A percentile compares a stretch with the other conserved stretches of the same genome.
Evolutionary conservation across 768 basidiomycete species (phyloP).

Genomic region (Boletellus emodensis): DNA sequence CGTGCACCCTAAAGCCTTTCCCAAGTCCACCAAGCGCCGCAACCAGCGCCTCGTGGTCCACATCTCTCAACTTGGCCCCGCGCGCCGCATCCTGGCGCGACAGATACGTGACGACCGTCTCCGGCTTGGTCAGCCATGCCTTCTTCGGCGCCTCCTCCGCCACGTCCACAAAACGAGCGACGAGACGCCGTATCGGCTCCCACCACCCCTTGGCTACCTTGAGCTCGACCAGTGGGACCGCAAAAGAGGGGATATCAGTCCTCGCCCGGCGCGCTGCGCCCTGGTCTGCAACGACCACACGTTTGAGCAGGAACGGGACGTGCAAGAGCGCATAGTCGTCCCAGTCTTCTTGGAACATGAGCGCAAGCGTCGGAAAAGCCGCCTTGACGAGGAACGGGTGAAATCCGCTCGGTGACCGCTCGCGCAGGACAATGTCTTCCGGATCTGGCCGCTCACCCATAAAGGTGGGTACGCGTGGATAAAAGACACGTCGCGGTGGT

Average conservation of each 20-base stretch:
- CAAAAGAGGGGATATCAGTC: constrained; percentile 26
- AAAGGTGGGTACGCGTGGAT: constrained; percentile 65
- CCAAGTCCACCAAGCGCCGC: constrained; percentile 51
- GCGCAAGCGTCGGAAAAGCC: constrained; percentile 65
- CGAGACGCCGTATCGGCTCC: constrained; percentile 48
- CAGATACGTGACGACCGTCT: constrained; percentile 63
- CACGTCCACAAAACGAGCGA: constrained; percentile 42
- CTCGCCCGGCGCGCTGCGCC: constrained; percentile 50
- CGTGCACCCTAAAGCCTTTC: constrained; percentile 51
- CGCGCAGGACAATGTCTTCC: constrained; percentile 29
- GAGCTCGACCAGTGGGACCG: constrained; percentile 43
- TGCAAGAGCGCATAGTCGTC: constrained; percentile 65
- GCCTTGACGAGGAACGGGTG: constrained; percentile 71
- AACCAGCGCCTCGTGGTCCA: constrained; percentile 61
- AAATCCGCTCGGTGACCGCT: constrained; percentile 57
- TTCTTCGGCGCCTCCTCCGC: constrained; percentile 17
- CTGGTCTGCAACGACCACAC: constrained; percentile 73
- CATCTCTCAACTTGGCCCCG: constrained; percentile 47
- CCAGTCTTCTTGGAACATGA: constrained; percentile 75
- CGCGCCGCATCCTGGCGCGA: constrained; percentile 52
- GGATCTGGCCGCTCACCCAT: constrained; percentile 38
- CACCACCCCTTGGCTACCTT: constrained; percentile 59
- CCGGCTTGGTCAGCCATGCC: constrained; percentile 22
- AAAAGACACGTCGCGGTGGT: constrained; percentile 69
- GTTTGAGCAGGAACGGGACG: constrained; percentile 70